These are phyloP conservation scores for Syzygium aqueum DNA, from an alignment of 345 rosid species.

Conservation along the genomic window DNA sequence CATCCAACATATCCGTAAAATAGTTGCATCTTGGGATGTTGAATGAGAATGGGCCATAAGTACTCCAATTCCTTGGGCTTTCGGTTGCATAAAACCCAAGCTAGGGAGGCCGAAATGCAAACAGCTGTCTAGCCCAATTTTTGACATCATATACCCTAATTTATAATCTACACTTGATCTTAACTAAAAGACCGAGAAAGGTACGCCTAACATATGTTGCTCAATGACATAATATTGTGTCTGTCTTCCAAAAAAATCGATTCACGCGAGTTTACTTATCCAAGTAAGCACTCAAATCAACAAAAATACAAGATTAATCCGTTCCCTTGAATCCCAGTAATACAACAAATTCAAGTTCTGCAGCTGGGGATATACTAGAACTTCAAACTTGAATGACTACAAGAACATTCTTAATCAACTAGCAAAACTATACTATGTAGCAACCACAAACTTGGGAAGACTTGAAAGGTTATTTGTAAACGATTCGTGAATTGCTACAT, in stretches of 20 bases:
- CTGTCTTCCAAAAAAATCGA: not conserved
- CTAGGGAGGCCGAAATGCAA: not conserved
- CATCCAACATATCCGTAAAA: not conserved
- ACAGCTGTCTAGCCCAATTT: not conserved
- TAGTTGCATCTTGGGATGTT: not conserved
- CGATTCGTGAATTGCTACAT: not conserved
- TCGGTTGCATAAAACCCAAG: not conserved
- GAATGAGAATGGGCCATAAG: not conserved
- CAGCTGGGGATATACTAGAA: not conserved
- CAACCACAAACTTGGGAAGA: not conserved
- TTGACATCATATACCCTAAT: not conserved
- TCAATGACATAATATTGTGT: not conserved
- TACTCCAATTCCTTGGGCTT: not conserved
- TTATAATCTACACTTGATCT: not conserved
- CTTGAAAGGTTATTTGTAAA: not conserved
- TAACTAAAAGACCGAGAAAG: not conserved
- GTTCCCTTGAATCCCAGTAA: not conserved
- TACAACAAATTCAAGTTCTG: not conserved
- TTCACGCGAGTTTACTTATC: not conserved
- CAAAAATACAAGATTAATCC: not conserved
- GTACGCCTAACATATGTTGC: not conserved
- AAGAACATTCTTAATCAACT: not conserved
- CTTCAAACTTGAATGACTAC: not conserved
- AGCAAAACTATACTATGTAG: not conserved
- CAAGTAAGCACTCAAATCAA: not conserved